These are phyloP conservation scores for Toxicodendron radicans DNA, from an alignment of 345 rosid genomes.

Conservation along the genomic window DNA sequence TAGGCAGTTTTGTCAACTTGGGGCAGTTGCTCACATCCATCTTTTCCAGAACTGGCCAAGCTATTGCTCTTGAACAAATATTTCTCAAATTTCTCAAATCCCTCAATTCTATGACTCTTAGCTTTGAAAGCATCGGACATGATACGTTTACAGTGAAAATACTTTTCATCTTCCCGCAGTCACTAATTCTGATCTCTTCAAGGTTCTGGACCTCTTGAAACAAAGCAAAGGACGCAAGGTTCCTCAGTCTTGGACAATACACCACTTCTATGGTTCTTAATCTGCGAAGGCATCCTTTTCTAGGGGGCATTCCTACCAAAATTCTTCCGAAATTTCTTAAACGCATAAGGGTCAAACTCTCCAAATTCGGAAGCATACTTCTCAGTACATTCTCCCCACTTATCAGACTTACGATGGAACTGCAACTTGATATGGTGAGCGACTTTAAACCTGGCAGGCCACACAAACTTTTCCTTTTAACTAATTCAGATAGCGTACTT, in stretches of 20 bases:
- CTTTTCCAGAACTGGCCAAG: too few species aligned
- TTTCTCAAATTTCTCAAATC: too few species aligned
- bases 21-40: too few species aligned
- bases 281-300: slow-evolving; percentile 28
- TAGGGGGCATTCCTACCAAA: slow-evolving; percentile 26
- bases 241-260: slow-evolving; percentile 28
- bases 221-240: slow-evolving; percentile 25
- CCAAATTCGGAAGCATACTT: slow-evolving; percentile 30
- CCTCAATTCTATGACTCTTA: too few species aligned
- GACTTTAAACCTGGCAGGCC: slow-evolving; percentile 27
- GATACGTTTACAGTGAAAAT: too few species aligned
- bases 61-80: too few species aligned
- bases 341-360: slow-evolving; percentile 24
- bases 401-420: slow-evolving; percentile 28
- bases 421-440: slow-evolving; percentile 26
- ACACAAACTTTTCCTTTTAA: slow-evolving; percentile 12
- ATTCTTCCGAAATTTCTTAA: slow-evolving; percentile 22
- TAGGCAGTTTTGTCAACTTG: too few species aligned
- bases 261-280: slow-evolving; percentile 28
- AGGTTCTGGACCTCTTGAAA: too few species aligned
- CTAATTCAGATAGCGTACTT: slow-evolving; percentile 25
- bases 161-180: too few species aligned
- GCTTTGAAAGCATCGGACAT: too few species aligned
- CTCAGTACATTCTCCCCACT: slow-evolving; percentile 27
- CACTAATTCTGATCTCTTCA: too few species aligned